Conservation (phyloP, 225 moss, liverwort and hornwort genomes). For the Sphagnum contortum region DNA sequence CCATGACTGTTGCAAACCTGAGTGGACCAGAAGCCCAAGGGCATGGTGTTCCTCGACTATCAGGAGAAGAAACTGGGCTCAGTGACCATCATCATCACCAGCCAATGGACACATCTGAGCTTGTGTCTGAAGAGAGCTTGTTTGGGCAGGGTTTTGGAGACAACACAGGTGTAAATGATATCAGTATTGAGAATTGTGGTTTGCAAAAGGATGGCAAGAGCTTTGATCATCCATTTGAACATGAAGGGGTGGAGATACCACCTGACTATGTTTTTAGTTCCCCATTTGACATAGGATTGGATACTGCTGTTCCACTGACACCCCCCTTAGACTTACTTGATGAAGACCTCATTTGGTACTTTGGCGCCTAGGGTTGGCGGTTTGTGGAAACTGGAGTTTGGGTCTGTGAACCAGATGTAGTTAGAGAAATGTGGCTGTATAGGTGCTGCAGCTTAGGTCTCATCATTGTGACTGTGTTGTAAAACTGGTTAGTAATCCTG, state of each 20-base stretch:
- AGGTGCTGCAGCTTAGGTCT: constrained; percentile 17
- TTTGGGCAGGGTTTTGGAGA: constrained; percentile 43
- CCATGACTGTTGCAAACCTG: constrained; percentile 24
- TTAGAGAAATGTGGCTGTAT: no score
- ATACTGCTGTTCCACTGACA: constrained; percentile 42
- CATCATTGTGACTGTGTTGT: constrained; percentile 34
- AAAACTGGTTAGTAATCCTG: constrained; percentile 12
- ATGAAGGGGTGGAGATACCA: constrained; percentile 30
- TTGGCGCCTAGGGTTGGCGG: constrained; percentile 54
- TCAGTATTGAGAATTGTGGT: constrained; percentile 26
- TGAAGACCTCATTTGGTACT: constrained; percentile 68
- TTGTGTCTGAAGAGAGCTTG: constrained; percentile 45
- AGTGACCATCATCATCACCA: constrained; percentile 23
- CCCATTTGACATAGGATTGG: constrained; percentile 61
- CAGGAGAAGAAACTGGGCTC: constrained; percentile 19
- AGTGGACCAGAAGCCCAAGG: constrained; percentile 25
- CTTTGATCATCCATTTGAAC: constrained; percentile 42
- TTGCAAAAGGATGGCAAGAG: constrained; percentile 40
- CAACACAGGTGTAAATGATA: constrained; percentile 22
- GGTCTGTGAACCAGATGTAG: constrained; percentile 2
- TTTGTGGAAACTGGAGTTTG: constrained; percentile 27
- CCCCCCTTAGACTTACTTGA: constrained; percentile 46
- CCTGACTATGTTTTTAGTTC: constrained; percentile 49
- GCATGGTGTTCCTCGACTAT: constrained; percentile 17
- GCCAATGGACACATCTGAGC: constrained; percentile 32